Conservation (phyloP, 2,329 filamentous ascomycete species). For the Penicillium corylophilum region DNA sequence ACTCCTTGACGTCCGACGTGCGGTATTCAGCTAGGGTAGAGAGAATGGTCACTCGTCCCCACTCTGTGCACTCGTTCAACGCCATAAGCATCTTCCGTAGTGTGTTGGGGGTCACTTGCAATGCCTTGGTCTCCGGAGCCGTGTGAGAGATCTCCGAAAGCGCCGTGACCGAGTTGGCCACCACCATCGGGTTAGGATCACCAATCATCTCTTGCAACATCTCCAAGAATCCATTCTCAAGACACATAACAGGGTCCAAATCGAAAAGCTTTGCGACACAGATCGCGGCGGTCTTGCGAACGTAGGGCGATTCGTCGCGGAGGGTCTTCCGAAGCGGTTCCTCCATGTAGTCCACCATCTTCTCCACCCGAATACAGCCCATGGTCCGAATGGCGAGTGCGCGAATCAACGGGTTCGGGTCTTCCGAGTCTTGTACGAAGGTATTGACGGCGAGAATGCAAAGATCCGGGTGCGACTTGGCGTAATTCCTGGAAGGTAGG, state of each 20-base stretch:
- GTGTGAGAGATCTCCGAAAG: slow-evolving; percentile 88
- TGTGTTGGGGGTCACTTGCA: slow-evolving; percentile 76
- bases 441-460: slow-evolving; percentile 99
- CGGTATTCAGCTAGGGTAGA: slow-evolving; percentile 86
- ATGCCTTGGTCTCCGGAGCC: slow-evolving; percentile 83
- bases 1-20: slow-evolving; percentile 85
- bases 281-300: slow-evolving; percentile 95
- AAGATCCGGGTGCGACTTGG: slow-evolving; percentile 96
- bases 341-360: slow-evolving; percentile 99
- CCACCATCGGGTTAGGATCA: slow-evolving; percentile 98
- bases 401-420: slow-evolving; percentile 92
- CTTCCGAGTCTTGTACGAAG: slow-evolving; percentile 98
- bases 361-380: slow-evolving; percentile 97
- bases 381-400: slow-evolving; percentile 95
- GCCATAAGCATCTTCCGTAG: slow-evolving; percentile 96
- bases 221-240: slow-evolving; percentile 96
- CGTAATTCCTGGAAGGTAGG: slow-evolving; percentile 75
- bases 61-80: slow-evolving; percentile 96
- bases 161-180: slow-evolving; percentile 94
- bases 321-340: slow-evolving; percentile 94
- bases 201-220: slow-evolving; percentile 92
- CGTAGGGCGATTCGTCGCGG: slow-evolving; percentile 95
- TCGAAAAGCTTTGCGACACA: slow-evolving; percentile 98
- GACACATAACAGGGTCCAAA: slow-evolving; percentile 84
- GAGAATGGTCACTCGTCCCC: slow-evolving; percentile 92